Evolutionary conservation across 2,329 filamentous ascomycete species (phyloP), one percentile per base, ranked within the genome.

Genomic region (Calonectria montana): DNA sequence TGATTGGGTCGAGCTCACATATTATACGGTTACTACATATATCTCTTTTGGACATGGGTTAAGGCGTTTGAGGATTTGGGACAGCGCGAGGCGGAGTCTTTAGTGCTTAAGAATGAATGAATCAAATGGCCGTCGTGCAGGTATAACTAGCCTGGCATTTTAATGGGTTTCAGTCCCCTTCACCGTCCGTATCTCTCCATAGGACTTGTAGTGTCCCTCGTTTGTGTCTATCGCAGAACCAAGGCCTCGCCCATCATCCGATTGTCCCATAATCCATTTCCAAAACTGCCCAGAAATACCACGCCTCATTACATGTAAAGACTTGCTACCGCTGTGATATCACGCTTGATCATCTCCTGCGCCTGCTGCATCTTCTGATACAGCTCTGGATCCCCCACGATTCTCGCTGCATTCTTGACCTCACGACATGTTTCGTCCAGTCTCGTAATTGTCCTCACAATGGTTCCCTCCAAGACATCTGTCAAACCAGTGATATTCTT

Each of bases 311-410:
- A 97, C 93, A 97, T 96, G 81, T 97, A 97, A 80, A 97, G 84
- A 82, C 93, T 95, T 16, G 95, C 95, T 45, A 96, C 94, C 21
- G 96, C 96, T 25, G 95, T 97, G 66, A 98, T 97, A 82, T 98
- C 97, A 80, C 97, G 88, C 89, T 98, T 97, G 82, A 99, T 99
- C 89, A 98, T 90, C 87, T 99, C 97, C 89, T 98, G 96, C 77
- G 96, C 97, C 74, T 92, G 92, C 85, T 97, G 93, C 96, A 99
- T 99, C 90, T 99, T 99, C 76, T 93, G 91, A 83, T 97, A 98
- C 76, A 99, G 86, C 68, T 93, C 93, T 4, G 97, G 97, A 82
- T 99, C 97, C 27, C 97, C 97, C 77, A 99, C 96, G 76, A 99
- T 94, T 76, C 97, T 90, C 31, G 97, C 97, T 43, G 97, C 96